phyloP scores from a whole-genome alignment of 306 rosid species.

The Echinosophora koreensis region DNA sequence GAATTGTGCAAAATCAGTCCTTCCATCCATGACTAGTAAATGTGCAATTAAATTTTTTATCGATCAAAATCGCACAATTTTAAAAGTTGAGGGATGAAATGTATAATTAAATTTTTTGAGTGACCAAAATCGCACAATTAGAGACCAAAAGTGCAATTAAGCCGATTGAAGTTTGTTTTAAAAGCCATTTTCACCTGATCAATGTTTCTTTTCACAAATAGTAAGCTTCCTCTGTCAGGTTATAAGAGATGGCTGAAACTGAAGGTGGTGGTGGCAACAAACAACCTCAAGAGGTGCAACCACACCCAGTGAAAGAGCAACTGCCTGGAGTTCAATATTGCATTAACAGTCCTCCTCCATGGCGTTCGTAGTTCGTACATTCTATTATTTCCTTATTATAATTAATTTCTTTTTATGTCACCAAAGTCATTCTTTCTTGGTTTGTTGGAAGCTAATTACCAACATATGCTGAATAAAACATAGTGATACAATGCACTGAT shows the following conservation, averaged over 20 bases:
- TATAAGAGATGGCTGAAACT: conserved; percentile 46
- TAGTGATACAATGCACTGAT: background rate
- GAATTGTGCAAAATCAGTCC: too few species aligned
- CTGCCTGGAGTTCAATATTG: conserved; percentile 80
- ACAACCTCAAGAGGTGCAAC: conserved; percentile 28
- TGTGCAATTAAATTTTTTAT: too few species aligned
- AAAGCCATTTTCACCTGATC: background rate
- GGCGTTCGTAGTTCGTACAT: conserved; percentile 66
- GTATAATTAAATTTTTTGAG: too few species aligned
- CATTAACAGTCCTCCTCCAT: conserved; percentile 85
- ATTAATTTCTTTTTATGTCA: background rate
- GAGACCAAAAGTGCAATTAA: too few species aligned
- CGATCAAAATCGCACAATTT: too few species aligned
- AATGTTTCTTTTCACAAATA: background rate
- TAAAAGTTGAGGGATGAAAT: too few species aligned
- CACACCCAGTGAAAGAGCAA: conserved; percentile 62
- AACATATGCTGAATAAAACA: background rate
- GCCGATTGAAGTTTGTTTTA: background rate
- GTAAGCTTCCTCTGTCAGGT: background rate
- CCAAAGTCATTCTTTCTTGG: background rate
- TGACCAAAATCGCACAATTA: too few species aligned
- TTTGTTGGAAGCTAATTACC: background rate
- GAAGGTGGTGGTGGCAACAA: conserved; percentile 12
- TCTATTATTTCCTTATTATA: background rate
- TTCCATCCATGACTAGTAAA: too few species aligned